phyloP scores from a whole-genome alignment of 2,329 filamentous ascomycete genomes.

The Diaporthe batatas region DNA sequence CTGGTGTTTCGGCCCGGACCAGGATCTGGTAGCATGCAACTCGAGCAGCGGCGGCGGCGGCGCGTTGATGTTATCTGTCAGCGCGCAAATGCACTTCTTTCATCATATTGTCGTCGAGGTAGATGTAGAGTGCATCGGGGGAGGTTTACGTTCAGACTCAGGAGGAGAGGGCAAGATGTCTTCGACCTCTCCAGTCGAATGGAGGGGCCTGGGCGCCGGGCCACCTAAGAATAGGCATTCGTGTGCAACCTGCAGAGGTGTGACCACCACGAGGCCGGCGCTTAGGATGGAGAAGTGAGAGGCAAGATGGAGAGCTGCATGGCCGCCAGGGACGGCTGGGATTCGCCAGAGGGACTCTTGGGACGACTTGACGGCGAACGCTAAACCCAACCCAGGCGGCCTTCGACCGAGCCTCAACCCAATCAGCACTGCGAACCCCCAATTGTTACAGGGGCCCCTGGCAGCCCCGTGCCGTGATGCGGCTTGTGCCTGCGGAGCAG shows the following conservation, averaged over 20 bases:
- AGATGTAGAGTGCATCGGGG: constrained; percentile 13
- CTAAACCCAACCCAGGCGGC: constrained; percentile 32
- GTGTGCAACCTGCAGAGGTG: constrained; percentile 41
- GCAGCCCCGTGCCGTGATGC: constrained; percentile 32
- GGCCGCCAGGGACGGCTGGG: constrained; percentile 29
- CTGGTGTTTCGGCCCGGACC: constrained; percentile 54
- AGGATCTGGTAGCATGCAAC: constrained; percentile 47
- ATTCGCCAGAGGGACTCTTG: constrained; percentile 39
- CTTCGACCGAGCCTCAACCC: constrained; percentile 35
- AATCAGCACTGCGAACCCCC: constrained; percentile 28
- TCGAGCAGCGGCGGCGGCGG: constrained; percentile 26
- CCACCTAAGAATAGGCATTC: constrained; percentile 38
- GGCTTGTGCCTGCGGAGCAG: constrained; percentile 25
- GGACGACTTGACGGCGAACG: neutral
- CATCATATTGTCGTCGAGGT: constrained; percentile 22
- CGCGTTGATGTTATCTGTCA: constrained; percentile 25
- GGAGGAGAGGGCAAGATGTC: constrained; percentile 11
- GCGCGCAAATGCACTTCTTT: constrained; percentile 3
- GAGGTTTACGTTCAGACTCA: neutral
- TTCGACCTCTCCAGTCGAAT: constrained; percentile 19
- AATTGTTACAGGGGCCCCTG: constrained; percentile 20
- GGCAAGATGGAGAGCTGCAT: constrained; percentile 39
- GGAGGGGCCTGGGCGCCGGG: constrained; percentile 20
- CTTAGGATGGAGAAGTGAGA: constrained; percentile 41
- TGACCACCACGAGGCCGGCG: constrained; percentile 41